Evolutionary conservation across 1,139 yeast genomes (phyloP), one percentile per base, ranked within the genome.

Genomic region (Geotrichum cucujoidarum): DNA sequence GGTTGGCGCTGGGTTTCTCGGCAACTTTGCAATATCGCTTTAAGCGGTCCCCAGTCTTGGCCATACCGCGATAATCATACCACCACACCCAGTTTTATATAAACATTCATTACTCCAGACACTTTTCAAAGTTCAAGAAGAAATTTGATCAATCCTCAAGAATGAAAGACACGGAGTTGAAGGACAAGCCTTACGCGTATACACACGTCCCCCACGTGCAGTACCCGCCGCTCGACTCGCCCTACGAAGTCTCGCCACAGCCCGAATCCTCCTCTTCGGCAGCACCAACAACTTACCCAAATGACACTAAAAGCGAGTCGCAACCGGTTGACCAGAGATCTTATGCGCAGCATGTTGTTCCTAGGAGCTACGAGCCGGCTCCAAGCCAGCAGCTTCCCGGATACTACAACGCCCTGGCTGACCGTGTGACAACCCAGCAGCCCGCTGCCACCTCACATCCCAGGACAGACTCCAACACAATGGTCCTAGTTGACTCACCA

Each of bases 171-270:
- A n/a, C n/a, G n/a, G n/a, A n/a, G n/a, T n/a, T n/a, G n/a, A n/a
- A n/a, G n/a, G n/a, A n/a, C n/a, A n/a, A n/a, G n/a, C 13, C 16
- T 13, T n/a, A 21, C 14, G 16, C 24, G 16, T 35, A 20, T 16
- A 35, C 22, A 10, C 8, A 20, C n/a, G 38, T 35, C 17, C 27
- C 17, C 10, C 38, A 21, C 6, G 38, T 21, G 3, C 38, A 25
- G 8, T 35, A 35, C 38, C 38, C 38, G 14, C 38, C 38, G 16
- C n/a, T 35, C 17, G 38, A 20, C 27, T 17, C n/a, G n/a, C 16
- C 38, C 14, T 35, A 20, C 27, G 38, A 35, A 35, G 38, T 35
- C 6, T 35, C 38, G 2, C 38, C 38, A 10, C 27, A 24, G 10
- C 27, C 27, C 6, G 27, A 24, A 10, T 10, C 27, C 8, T 24